Evolutionary conservation across 805 yeast species (phyloP).

Genomic region (Barnettozyma populi): DNA sequence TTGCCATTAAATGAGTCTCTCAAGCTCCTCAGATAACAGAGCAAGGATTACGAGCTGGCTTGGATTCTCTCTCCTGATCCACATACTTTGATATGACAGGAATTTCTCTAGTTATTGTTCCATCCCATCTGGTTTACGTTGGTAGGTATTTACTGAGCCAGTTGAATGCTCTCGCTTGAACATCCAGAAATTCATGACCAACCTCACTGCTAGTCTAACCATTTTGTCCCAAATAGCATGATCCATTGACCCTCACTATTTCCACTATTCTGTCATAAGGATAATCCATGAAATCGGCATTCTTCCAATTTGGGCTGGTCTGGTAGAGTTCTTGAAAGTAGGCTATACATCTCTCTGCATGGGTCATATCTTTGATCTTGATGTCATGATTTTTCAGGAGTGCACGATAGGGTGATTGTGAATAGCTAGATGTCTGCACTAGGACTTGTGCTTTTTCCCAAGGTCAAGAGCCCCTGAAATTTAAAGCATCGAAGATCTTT

Average conservation of each 20-base stretch:
- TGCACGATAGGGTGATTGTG: not conserved
- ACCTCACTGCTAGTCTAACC: conserved; percentile 5
- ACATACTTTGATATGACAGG: conserved; percentile 17
- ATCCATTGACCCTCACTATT: conserved; percentile 24
- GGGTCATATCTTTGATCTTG: not conserved
- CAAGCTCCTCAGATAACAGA: conserved; percentile 23
- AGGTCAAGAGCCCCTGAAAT: not conserved
- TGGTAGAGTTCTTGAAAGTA: conserved; percentile 27
- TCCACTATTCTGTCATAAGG: conserved; percentile 21
- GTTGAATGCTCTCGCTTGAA: conserved; percentile 36
- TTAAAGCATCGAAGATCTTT: not conserved
- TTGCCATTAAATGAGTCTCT: conserved; percentile 28
- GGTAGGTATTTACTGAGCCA: conserved; percentile 35
- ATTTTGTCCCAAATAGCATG: conserved; percentile 23
- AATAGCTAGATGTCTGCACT: not conserved
- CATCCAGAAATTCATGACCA: conserved; percentile 24
- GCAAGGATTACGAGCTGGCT: conserved; percentile 12
- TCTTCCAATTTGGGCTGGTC: conserved; percentile 18
- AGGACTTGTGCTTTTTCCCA: not conserved
- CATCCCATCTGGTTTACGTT: conserved; percentile 34
- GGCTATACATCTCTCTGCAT: conserved; percentile 24
- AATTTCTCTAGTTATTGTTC: conserved; percentile 14
- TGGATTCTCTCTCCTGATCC: conserved; percentile 9
- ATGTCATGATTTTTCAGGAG: conserved; percentile 1
- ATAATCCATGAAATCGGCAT: conserved; percentile 17